Percentiles rank a stretch among this genome's conserved stretches.
These are phyloP conservation scores for Suillus hirtellus DNA, from an alignment of 768 basidiomycete genomes.

Conservation along the genomic window DNA sequence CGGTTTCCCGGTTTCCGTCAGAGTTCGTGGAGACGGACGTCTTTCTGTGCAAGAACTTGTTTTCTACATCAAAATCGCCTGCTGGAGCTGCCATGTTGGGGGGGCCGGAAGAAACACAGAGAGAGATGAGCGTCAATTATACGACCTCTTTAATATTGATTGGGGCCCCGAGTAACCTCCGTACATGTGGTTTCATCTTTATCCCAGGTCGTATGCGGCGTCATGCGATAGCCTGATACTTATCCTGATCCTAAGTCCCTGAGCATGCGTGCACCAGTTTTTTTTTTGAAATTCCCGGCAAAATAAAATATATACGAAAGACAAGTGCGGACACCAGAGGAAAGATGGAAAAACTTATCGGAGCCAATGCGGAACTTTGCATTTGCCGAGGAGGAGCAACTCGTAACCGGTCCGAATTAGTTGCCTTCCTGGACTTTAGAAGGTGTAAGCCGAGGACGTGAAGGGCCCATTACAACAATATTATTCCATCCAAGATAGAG, in stretches of 20 bases:
- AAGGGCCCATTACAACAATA: no score
- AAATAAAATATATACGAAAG: neutral
- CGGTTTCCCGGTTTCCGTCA: conserved; percentile 13
- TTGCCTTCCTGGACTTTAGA: no score
- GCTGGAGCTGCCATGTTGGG: conserved; percentile 21
- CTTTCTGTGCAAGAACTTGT: conserved; percentile 23
- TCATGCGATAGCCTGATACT: neutral
- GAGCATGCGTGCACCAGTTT: neutral
- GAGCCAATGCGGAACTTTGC: no score
- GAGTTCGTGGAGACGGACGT: conserved; percentile 17
- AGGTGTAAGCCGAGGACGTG: no score
- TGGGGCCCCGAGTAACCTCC: neutral
- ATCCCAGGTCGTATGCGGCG: neutral
- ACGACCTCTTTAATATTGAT: neutral
- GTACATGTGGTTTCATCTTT: conserved; percentile 1
- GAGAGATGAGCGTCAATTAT: neutral
- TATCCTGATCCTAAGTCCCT: neutral
- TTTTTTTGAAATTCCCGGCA: neutral
- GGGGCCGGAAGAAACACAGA: conserved; percentile 6
- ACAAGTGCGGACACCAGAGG: neutral
- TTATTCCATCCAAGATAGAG: no score
- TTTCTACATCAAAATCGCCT: conserved; percentile 4
- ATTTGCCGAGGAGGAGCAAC: neutral
- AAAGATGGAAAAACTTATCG: no score
- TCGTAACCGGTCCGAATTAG: neutral